Percentiles rank a stretch among this genome's conserved stretches.
Conservation (phyloP, 352 stramenopile species). For the Pythium sp. region DNA sequence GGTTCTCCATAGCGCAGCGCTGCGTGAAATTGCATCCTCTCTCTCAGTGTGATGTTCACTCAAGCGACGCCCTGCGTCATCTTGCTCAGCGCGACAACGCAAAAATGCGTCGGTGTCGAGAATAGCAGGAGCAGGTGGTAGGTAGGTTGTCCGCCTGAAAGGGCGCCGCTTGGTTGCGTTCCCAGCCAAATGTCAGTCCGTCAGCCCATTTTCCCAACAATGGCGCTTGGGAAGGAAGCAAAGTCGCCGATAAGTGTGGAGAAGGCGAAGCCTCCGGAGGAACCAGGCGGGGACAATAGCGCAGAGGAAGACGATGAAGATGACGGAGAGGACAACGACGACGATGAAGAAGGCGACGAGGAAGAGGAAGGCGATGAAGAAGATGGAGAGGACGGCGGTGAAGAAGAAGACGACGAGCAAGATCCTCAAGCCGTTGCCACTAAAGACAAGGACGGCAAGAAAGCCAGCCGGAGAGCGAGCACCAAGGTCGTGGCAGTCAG, state of each 20-base stretch:
- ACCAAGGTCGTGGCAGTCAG: conserved; percentile 28
- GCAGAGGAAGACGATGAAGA: conserved; percentile 20
- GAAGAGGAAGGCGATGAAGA: conserved; percentile 23
- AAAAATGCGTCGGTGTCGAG: background rate
- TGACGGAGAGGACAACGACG: conserved; percentile 15
- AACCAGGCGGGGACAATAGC: conserved; percentile 18
- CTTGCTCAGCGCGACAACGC: background rate
- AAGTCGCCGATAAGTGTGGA: background rate
- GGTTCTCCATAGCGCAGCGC: background rate
- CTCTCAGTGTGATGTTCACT: background rate
- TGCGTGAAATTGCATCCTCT: conserved; percentile 15
- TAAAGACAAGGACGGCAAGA: conserved; percentile 9
- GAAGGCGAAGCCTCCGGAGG: conserved; percentile 4
- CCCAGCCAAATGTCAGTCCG: background rate
- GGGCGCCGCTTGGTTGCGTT: background rate
- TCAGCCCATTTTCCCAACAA: background rate
- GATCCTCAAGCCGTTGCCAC: conserved; percentile 6
- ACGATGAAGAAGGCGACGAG: conserved; percentile 23
- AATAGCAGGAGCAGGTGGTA: background rate
- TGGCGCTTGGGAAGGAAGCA: conserved; percentile 7
- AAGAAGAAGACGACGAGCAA: conserved; percentile 19
- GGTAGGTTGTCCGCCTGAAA: background rate
- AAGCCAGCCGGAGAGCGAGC: conserved; percentile 3
- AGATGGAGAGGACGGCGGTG: conserved; percentile 18
- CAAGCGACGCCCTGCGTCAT: background rate